A percentile compares a stretch with the other conserved stretches of the same genome.
Evolutionary conservation across 192 early-diverging fungal genomes (phyloP).

Genomic region (Chytriomyces confervae): DNA sequence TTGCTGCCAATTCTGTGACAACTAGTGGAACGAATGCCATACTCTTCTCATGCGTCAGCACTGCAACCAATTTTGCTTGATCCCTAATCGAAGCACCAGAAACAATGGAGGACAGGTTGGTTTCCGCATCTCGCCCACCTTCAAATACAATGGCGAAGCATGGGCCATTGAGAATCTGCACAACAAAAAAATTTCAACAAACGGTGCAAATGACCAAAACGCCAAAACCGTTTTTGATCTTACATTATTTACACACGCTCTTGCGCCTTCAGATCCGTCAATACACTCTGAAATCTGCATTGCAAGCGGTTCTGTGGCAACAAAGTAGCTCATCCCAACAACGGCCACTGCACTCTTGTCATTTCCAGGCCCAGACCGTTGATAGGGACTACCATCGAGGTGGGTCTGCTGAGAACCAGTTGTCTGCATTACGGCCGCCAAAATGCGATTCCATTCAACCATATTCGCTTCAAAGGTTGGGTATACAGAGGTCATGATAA

Average conservation of each 20-base stretch:
- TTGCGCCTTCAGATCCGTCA: background rate
- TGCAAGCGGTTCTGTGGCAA: conserved; percentile 8
- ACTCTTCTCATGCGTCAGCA: conserved; percentile 4
- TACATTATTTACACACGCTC: conserved; percentile 1
- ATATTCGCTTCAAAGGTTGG: background rate
- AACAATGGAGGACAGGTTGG: background rate
- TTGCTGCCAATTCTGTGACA: background rate
- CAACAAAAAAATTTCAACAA: background rate
- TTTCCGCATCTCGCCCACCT: background rate
- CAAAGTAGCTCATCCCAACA: conserved; percentile 21
- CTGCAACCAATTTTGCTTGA: background rate
- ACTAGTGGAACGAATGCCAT: background rate
- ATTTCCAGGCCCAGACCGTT: background rate
- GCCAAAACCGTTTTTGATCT: background rate
- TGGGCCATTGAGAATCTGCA: conserved; percentile 4
- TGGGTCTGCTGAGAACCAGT: background rate
- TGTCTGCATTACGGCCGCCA: background rate
- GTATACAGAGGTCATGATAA: background rate
- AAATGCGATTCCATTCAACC: background rate
- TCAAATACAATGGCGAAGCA: conserved; percentile 4
- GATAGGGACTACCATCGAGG: background rate
- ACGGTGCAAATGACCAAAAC: background rate
- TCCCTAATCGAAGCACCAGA: background rate
- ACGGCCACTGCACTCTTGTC: background rate
- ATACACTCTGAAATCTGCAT: background rate